Base-by-base conservation (phyloP, 192 early-diverging fungal species). In the Dimargaris verticillata region DNA sequence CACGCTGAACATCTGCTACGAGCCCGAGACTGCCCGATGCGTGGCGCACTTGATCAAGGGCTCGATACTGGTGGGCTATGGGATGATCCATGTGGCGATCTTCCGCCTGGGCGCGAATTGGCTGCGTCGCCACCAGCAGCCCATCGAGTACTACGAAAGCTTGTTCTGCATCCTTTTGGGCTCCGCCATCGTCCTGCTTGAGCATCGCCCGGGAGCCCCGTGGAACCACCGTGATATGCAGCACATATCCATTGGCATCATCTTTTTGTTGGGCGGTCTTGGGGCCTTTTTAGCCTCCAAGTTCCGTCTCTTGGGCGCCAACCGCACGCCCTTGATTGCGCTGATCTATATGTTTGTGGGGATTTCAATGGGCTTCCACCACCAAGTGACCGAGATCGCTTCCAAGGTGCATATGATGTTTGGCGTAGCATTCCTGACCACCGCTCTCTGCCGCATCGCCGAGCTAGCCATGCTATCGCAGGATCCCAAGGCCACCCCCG, bases 361-460 rank as follows among this genome's bases (percentile, higher is more conserved):
- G 13, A 29, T 58, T 14, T 58, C 55, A 14, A 58, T 58, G 55
- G 55, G 55, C 10, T 58, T 58, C 55, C 55, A 58, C 55, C 55
- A 38, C 17, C 55, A 58, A 41, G 22, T 38, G 10, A 58, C 28
- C 15, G 29, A 58, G 7, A 29, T 58, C 15, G 11, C 28, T 28
- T n/a, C 29, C 5, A 18, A 18, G 28, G 41, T 58, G 10, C 55
- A 58, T 17, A 33, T 25, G 26, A 18, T 38, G 41, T 58, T 58
- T 42, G 55, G 28, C 15, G 15, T 33, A 25, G 10, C 55, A 10
- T 58, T 38, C 17, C 28, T 13, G 55, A 11, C 22, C 17, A 22
- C 55, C 28, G 28, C 55, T 7, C 15, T 58, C 2, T 38, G 26
- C 29, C 55, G 55, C 2, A 14, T 58, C 1, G 17, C 41, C 15